Base-by-base conservation (phyloP, 768 basidiomycete genomes). In the Lepiota subincarnata region DNA sequence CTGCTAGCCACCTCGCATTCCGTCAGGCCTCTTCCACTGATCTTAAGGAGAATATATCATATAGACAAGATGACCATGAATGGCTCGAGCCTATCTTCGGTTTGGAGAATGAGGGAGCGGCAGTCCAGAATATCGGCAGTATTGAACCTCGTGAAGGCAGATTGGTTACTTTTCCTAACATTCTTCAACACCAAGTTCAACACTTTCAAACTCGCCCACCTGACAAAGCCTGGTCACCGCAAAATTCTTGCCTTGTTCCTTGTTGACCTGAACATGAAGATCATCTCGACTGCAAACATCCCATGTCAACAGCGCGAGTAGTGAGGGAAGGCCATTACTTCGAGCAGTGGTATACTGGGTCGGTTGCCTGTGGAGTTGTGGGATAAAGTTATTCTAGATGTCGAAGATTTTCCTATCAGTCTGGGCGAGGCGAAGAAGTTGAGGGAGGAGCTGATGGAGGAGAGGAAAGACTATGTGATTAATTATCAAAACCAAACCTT, bases 191-290 rank as follows among this genome's bases (percentile, higher is more conserved):
- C 56, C 58, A 58, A 20, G 68, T 73, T 10, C 54, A 60, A 41
- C 64, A n/a, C 70, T 8, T 75, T 73, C 59, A 49, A 55, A 28
- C 67, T 74, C 14, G 55, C 43, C 1, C 70, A 76, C 57, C 57
- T 55, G 2, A 64, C 66, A 12, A 68, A 68, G 49, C 70, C 72
- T 4, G 75, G 73, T 4, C 63, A 71, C 50, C 63, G 71, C 31
- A 75, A 72, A 58, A 72, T 75, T 31, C 57, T 76, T 13, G 68
- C 66, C 2, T 59, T 75, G 19, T 73, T 71, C 59, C 66, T 74
- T 39, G 65, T 72, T 35, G 68, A 73, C 52, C 68, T 65, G 2
- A 57, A 61, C 24, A 41, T 60, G 20, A 53, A 34, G n/a, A 57
- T 68, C 24, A 55, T 61, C 10, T 64, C 64, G 8, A 59, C 65